phyloP scores from a whole-genome alignment of 169 alveolate genomes.

The Plasmodium gonderi region DNA sequence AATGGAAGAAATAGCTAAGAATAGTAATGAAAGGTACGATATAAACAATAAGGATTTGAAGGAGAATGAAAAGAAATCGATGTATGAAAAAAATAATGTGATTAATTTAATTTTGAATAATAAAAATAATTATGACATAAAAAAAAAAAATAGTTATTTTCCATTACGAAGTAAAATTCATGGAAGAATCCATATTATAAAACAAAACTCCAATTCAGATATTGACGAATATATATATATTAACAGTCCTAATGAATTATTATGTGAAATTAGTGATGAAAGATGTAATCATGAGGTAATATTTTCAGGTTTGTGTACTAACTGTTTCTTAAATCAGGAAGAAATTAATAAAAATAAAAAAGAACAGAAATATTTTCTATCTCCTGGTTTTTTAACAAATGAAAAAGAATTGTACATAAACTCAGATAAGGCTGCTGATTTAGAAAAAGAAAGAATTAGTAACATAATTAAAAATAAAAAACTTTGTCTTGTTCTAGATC shows the following conservation, averaged over 20 bases:
- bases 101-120: conserved; percentile 45
- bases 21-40: not conserved
- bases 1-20: not conserved
- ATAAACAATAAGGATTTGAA: not conserved
- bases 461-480: conserved; percentile 77
- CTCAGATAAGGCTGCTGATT: conserved; percentile 74
- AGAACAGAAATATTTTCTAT: conserved; percentile 39
- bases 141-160: conserved; percentile 9
- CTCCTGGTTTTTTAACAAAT: conserved; percentile 82
- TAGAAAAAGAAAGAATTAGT: conserved; percentile 77
- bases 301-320: conserved; percentile 61
- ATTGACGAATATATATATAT: conserved; percentile 34
- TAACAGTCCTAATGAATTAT: conserved; percentile 18
- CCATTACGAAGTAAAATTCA: conserved; percentile 11
- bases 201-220: not conserved
- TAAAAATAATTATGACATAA: conserved; percentile 26
- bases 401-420: conserved; percentile 75
- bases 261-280: conserved; percentile 56
- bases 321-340: conserved; percentile 51
- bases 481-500: conserved; percentile 85
- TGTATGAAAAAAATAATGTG: conserved; percentile 14
- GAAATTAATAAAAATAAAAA: conserved; percentile 42
- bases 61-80: not conserved
- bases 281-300: conserved; percentile 47
- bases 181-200: conserved; percentile 49